Conservation (phyloP, 495 filamentous ascomycete genomes). For the Arthonia radiata region DNA sequence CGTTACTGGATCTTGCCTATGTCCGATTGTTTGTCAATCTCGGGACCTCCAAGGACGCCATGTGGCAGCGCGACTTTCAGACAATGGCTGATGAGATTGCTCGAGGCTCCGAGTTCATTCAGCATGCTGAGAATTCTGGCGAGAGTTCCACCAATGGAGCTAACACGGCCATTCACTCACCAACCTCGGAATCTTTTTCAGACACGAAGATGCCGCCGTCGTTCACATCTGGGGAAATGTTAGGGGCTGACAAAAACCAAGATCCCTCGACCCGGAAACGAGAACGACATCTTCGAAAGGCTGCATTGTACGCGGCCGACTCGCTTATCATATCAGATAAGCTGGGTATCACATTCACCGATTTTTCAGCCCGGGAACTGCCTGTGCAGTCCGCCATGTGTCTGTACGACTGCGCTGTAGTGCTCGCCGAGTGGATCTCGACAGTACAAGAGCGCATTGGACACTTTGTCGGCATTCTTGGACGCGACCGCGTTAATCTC, state of each 20-base stretch:
- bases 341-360: conserved; percentile 64
- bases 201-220: too few species aligned
- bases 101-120: conserved; percentile 47
- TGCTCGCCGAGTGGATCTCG: conserved; percentile 87
- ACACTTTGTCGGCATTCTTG: conserved; percentile 63
- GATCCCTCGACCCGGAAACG: conserved; percentile 23
- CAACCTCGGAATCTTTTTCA: too few species aligned
- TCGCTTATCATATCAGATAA: conserved; percentile 78
- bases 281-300: conserved; percentile 76
- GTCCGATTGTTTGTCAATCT: conserved; percentile 85
- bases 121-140: conserved; percentile 45
- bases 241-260: too few species aligned
- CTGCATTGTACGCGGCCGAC: conserved; percentile 84
- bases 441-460: conserved; percentile 91
- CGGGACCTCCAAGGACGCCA: conserved; percentile 71
- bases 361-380: conserved; percentile 69
- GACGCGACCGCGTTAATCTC: conserved; percentile 55
- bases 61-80: conserved; percentile 87
- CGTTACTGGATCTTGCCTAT: conserved; percentile 82
- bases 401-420: conserved; percentile 86
- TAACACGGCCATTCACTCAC: conserved; percentile 9
- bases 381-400: conserved; percentile 85
- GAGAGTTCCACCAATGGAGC: conserved; percentile 15
- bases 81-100: conserved; percentile 79
- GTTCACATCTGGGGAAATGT: too few species aligned